Conservation (phyloP, 139 green algal species). For the Tetradesmus lagerheimii region DNA sequence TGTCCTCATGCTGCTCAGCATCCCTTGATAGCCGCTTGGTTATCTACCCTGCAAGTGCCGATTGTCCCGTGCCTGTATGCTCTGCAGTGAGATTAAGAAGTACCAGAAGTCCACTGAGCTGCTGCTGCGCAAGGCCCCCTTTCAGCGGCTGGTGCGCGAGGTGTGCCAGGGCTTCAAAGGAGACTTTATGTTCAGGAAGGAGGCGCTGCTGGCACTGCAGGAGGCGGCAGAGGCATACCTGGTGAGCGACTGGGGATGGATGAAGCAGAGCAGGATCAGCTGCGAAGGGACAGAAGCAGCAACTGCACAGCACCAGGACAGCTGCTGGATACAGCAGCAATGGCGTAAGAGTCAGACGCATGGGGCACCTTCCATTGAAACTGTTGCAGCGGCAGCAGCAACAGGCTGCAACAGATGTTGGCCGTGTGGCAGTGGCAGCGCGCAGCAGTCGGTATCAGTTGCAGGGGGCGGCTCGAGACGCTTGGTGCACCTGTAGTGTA, state of each 20-base stretch:
- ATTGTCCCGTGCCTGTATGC: too few species aligned
- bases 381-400: neutral
- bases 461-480: neutral
- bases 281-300: neutral
- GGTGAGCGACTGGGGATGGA: slow-evolving; percentile 67
- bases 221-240: slow-evolving; percentile 97
- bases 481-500: too few species aligned
- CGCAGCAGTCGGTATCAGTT: neutral
- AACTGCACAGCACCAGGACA: neutral
- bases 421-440: too few species aligned
- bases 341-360: too few species aligned
- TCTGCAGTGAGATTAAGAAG: slow-evolving; percentile 88
- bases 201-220: slow-evolving; percentile 87
- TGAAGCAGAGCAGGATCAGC: neutral
- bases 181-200: slow-evolving; percentile 70
- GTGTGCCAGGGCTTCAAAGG: slow-evolving; percentile 76
- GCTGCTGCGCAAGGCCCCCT: slow-evolving; percentile 76
- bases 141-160: slow-evolving; percentile 78
- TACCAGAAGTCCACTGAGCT: slow-evolving; percentile 94
- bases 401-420: neutral
- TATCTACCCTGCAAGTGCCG: too few species aligned
- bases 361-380: neutral
- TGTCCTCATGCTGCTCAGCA: too few species aligned
- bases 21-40: too few species aligned
- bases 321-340: neutral